Evolutionary conservation across 2,329 filamentous ascomycete genomes (phyloP), one percentile per base, ranked within the genome.

Genomic region (Aspergillus ochraceus): DNA sequence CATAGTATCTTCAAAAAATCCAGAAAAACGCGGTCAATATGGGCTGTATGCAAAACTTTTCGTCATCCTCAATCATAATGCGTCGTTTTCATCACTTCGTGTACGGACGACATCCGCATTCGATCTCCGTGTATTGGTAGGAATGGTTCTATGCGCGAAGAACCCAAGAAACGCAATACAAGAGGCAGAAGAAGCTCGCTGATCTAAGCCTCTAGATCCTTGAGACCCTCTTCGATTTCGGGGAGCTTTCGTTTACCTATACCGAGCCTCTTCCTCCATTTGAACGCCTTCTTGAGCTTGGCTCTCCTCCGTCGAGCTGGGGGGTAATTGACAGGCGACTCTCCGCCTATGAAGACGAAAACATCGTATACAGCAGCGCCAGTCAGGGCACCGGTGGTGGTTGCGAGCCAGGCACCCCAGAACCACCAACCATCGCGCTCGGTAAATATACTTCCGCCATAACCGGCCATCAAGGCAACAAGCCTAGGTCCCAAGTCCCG

Each of bases 261-360:
- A 2, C 54, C 54, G 36, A 67, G 53, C 29, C 62, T 66, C 9
- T 61, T 63, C 29, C 65, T 54, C 20, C 68, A 14, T 26, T 71
- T 69, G 32, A 62, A 57, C 46, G 60, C 50, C 51, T 65, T 66
- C 52, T 65, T 84, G 63, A 67, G 61, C 2, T 69, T 60, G 3
- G 72, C 75, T 9, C 77, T 70, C 66, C 72, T 73, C 4, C 74
- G 71, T 53, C 76, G 71, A 30, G 68, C 68, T 0, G 79, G 79
- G 4, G 78, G 76, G 71, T 83, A 76, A 49, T 76, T 76, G n/a
- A 76, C 60, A 1, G 72, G 74, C 54, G 68, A 71, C 59, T 77
- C 75, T 3, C 71, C 73, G 12, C 76, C 76, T n/a, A 67, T 74
- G 53, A 77, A 78, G 11, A 78, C 75, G 10, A 71, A 64, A 14